These are phyloP conservation scores for Annulohypoxylon maeteangense DNA, from an alignment of 495 filamentous ascomycete species.

Conservation along the genomic window DNA sequence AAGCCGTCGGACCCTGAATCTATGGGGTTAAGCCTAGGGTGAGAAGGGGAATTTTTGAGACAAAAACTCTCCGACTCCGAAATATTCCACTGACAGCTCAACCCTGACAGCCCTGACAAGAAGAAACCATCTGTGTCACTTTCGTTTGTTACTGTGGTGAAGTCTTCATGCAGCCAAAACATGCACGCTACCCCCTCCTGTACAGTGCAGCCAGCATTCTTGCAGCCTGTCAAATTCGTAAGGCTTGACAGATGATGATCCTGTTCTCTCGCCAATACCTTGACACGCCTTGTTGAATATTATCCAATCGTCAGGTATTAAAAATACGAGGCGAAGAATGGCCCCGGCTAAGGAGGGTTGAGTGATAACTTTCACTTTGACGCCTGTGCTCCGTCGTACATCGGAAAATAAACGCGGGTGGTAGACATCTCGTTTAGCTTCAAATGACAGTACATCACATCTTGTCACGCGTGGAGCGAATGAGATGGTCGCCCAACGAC, in stretches of 20 bases:
- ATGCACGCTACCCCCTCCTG: conserved; percentile 7
- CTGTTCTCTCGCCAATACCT: neutral
- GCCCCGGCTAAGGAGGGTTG: conserved; percentile 5
- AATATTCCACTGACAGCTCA: conserved; percentile 27
- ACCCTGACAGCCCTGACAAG: conserved; percentile 14
- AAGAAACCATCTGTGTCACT: conserved; percentile 15
- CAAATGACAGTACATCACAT: conserved; percentile 25
- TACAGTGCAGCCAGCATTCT: conserved; percentile 26
- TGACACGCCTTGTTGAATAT: neutral
- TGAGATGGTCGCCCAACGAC: neutral
- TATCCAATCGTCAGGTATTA: conserved; percentile 17
- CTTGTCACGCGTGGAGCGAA: conserved; percentile 20
- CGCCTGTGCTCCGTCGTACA: conserved; percentile 16
- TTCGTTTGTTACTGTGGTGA: conserved; percentile 14
- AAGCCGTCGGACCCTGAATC: conserved; percentile 16
- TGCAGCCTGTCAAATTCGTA: conserved; percentile 24
- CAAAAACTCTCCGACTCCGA: conserved; percentile 31
- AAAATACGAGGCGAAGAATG: conserved; percentile 23
- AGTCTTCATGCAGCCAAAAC: conserved; percentile 3
- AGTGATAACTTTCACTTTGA: conserved; percentile 6
- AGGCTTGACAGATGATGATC: conserved; percentile 7
- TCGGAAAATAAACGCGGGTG: conserved; percentile 40
- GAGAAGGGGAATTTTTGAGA: conserved; percentile 37
- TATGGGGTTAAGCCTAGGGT: conserved; percentile 15
- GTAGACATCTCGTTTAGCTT: conserved; percentile 24